These are phyloP conservation scores for Aureobasidium leucospermi DNA, from an alignment of 2,329 filamentous ascomycete species.

Conservation along the genomic window DNA sequence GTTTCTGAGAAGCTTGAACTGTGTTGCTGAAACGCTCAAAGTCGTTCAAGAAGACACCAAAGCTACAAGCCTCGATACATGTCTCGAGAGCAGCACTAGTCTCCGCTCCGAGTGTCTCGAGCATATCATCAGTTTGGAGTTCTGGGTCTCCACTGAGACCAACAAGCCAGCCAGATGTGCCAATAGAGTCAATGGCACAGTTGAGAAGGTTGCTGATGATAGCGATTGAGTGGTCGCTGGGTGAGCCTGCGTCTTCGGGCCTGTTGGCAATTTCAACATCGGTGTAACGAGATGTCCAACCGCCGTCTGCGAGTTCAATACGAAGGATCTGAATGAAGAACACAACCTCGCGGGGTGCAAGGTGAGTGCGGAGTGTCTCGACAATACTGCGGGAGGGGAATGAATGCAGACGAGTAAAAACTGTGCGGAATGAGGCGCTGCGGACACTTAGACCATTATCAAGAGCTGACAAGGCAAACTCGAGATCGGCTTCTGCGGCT, in stretches of 20 bases:
- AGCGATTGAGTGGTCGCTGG: slow-evolving; percentile 61
- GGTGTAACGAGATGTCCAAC: slow-evolving; percentile 67
- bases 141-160: slow-evolving; percentile 46
- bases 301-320: slow-evolving; percentile 64
- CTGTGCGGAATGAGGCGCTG: slow-evolving; percentile 57
- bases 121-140: slow-evolving; percentile 54
- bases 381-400: slow-evolving; percentile 56
- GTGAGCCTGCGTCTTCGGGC: slow-evolving; percentile 37
- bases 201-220: slow-evolving; percentile 65
- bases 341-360: slow-evolving; percentile 61
- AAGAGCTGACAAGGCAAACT: slow-evolving; percentile 60
- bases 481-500: slow-evolving; percentile 48
- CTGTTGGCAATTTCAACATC: slow-evolving; percentile 49
- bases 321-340: slow-evolving; percentile 66
- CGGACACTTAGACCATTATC: slow-evolving; percentile 57
- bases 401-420: slow-evolving; percentile 61
- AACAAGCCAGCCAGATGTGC: slow-evolving; percentile 66
- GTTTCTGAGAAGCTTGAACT: slow-evolving; percentile 8
- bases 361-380: slow-evolving; percentile 54
- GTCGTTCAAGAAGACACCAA: slow-evolving; percentile 59
- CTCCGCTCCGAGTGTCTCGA: slow-evolving; percentile 60
- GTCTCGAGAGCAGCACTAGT: slow-evolving; percentile 65
- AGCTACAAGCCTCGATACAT: slow-evolving; percentile 59
- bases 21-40: slow-evolving; percentile 49
- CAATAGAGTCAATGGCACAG: slow-evolving; percentile 68